Base-by-base conservation (phyloP, 2,329 filamentous ascomycete species). In the Cyphellophora attinorum region DNA sequence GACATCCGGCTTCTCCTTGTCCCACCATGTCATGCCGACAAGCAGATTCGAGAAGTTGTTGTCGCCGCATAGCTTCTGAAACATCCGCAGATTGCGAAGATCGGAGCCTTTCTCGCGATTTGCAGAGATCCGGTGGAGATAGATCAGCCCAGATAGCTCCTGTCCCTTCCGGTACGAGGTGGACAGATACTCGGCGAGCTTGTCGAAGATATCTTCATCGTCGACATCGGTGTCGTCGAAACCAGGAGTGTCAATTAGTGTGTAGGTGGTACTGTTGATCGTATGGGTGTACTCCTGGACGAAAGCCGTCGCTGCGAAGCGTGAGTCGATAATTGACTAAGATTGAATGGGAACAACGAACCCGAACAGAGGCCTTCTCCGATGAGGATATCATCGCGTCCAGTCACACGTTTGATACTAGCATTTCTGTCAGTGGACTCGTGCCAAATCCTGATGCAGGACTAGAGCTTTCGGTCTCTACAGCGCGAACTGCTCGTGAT, bases 171-270 rank as follows among this genome's bases (percentile, higher is more conserved):
- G 33, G 33, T 52, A 59, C 0, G 47, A 39, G 2, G 29, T 34
- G 1, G 32, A 40, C 1, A 64, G 38, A 42, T 51, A 62, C 3
- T 25, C 37, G 0, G 55, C 53, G 12, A 64, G 53, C 16, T 54
- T 48, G 2, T 34, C 31, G 1, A 65, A 45, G 3, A 64, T 50
- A 3, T 64, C 60, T 0, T 55, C 46, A 27, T 65, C 61, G 5
- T 35, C 47, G 2, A 44, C 27, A 14, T 47, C 37, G 1, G 56
- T 62, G 35, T 65, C 60, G 33, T 63, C 49, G 37, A 65, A 65
- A 0, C 62, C 62, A 0, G 61, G 60, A 0, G 61, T 64, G 34
- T 65, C 61, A 27, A 65, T 50, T 0, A 62, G 44, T 18, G 44
- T 42, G 12, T 32, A 30, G 11, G 13, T 21, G 11, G n/a, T n/a